These are phyloP conservation scores for Russula virescens DNA, from an alignment of 768 basidiomycete species.

Conservation along the genomic window DNA sequence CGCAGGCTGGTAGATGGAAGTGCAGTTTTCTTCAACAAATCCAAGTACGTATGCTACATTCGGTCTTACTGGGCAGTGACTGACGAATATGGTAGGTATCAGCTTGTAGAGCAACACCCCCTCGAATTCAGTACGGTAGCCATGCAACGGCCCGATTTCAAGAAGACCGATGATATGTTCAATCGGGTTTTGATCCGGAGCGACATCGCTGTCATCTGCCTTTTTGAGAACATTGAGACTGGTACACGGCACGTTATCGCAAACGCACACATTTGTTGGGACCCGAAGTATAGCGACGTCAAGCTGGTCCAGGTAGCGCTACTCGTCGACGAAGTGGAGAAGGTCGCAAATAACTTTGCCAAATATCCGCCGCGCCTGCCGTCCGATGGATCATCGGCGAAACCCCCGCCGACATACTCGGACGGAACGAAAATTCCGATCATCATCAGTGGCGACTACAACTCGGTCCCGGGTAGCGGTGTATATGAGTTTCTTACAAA, in stretches of 20 bases:
- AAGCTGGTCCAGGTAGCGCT: constrained; percentile 96
- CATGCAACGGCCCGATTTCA: constrained; percentile 89
- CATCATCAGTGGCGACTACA: constrained; percentile 93
- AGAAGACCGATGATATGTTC: constrained; percentile 99
- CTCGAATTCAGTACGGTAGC: constrained; percentile 92
- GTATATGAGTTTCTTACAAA: constrained; percentile 86
- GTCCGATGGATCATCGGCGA: constrained; percentile 36
- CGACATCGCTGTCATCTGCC: constrained; percentile 81
- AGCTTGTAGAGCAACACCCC: constrained; percentile 87
- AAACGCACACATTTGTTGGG: constrained; percentile 92
- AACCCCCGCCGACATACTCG: constrained; percentile 61
- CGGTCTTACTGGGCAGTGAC: neutral
- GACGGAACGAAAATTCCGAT: constrained; percentile 88
- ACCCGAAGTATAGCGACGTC: constrained; percentile 88
- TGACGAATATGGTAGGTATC: constrained; percentile 51
- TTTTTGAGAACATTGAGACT: constrained; percentile 81
- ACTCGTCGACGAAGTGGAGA: constrained; percentile 88
- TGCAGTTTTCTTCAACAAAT: constrained; percentile 90
- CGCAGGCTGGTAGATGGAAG: constrained; percentile 90
- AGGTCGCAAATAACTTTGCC: constrained; percentile 79
- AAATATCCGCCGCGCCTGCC: constrained; percentile 67
- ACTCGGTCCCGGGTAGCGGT: constrained; percentile 80
- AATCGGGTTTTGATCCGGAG: constrained; percentile 95
- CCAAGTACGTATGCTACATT: constrained; percentile 55
- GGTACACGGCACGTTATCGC: constrained; percentile 85